Evolutionary conservation across 805 yeast genomes (phyloP).

Genomic region (Lipomyces orientalis): DNA sequence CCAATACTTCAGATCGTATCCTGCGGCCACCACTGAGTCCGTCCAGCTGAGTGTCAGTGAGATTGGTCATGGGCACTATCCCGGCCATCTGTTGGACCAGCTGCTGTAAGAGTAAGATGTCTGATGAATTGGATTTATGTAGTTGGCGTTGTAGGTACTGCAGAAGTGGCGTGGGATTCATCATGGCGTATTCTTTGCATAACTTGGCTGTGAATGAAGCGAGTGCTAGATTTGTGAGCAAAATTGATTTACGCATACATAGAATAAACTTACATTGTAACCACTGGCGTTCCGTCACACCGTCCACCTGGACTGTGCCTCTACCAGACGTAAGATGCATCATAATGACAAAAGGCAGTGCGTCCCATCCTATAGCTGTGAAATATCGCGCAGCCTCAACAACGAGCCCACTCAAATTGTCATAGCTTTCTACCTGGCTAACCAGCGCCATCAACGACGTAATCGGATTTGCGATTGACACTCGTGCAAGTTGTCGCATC

Average conservation of each 20-base stretch:
- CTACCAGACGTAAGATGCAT: slow-evolving; percentile 74
- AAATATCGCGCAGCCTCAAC: slow-evolving; percentile 80
- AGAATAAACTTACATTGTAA: slow-evolving; percentile 54
- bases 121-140: slow-evolving; percentile 62
- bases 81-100: slow-evolving; percentile 79
- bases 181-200: slow-evolving; percentile 57
- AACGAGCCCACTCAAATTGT: slow-evolving; percentile 77
- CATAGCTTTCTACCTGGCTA: slow-evolving; percentile 88
- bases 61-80: slow-evolving; percentile 67
- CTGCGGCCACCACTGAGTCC: slow-evolving; percentile 67
- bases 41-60: slow-evolving; percentile 68
- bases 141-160: slow-evolving; percentile 66
- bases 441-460: slow-evolving; percentile 74
- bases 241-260: background rate
- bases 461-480: slow-evolving; percentile 77
- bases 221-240: slow-evolving; percentile 53
- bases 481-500: slow-evolving; percentile 73
- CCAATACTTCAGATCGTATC: slow-evolving; percentile 60
- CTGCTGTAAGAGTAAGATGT: slow-evolving; percentile 69
- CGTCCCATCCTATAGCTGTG: slow-evolving; percentile 83
- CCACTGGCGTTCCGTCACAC: slow-evolving; percentile 83
- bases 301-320: slow-evolving; percentile 71
- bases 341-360: slow-evolving; percentile 72
- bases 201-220: slow-evolving; percentile 79
- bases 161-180: slow-evolving; percentile 69